Conservation (phyloP, 768 basidiomycete genomes). For the Tulasnella sp. region DNA sequence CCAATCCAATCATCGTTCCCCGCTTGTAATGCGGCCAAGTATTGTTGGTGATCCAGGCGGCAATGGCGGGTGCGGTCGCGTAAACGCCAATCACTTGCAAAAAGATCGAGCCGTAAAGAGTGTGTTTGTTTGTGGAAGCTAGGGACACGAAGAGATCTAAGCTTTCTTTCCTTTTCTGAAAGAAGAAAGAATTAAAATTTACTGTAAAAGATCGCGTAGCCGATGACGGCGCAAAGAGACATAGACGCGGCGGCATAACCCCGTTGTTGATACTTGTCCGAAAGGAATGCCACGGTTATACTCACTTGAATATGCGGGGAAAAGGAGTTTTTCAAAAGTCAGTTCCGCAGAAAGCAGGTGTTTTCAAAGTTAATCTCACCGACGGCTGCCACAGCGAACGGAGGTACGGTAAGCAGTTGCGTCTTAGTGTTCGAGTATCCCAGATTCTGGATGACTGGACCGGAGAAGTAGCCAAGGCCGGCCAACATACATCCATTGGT, state of each 20-base stretch:
- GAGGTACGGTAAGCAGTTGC: slow-evolving; percentile 27
- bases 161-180: background rate
- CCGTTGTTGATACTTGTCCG: slow-evolving; percentile 44
- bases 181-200: background rate
- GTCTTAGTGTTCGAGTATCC: slow-evolving; percentile 15
- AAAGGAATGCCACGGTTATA: slow-evolving; percentile 36
- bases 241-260: slow-evolving; percentile 39
- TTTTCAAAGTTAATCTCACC: slow-evolving; percentile 26
- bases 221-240: slow-evolving; percentile 35
- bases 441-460: slow-evolving; percentile 14
- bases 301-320: slow-evolving; percentile 26
- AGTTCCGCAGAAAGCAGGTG: background rate
- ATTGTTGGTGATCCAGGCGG: slow-evolving; percentile 56
- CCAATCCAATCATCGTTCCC: slow-evolving; percentile 49
- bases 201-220: slow-evolving; percentile 51
- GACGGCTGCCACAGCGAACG: slow-evolving; percentile 41
- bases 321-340: background rate
- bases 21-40: slow-evolving; percentile 44
- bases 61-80: slow-evolving; percentile 41
- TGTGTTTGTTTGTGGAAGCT: slow-evolving; percentile 28
- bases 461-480: slow-evolving; percentile 15
- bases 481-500: too few relatives aligned
- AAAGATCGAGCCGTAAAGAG: slow-evolving; percentile 46
- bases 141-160: background rate
- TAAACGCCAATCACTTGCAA: slow-evolving; percentile 45